Base-by-base conservation (phyloP, 78 protist species). In the Dictyostelium brefeldianum region DNA sequence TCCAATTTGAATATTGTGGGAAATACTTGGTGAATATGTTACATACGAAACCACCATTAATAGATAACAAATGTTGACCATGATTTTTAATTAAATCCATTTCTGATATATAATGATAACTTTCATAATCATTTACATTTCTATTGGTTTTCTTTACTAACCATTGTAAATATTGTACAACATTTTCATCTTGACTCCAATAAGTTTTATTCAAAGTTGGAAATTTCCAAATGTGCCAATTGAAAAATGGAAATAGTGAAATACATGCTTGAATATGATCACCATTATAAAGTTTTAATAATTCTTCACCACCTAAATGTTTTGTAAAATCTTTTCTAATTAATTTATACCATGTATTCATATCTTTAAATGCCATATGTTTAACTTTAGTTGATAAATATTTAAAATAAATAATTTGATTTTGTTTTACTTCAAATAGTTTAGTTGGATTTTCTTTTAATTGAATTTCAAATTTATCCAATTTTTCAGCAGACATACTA, bases 231-330 rank as follows among this genome's bases (percentile, higher is more conserved):
- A 8, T 2, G 20, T 50, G 4, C 79, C 71, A 77, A 0, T 46
- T 5, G 1, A 41, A 3, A 6, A 67, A 25, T 20, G 93, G 85
- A 27, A 12, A 29, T 3, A 22, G 20, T 14, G 74, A 51, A 8
- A 83, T 46, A 0, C 77, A 31, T 0, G 93, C 93, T 46, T 64
- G 18, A 9, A 87, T 65, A 64, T 87, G 79, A 43, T 87, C 93
- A n/a, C 65, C 84, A 41, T 48, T 31, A 56, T 77, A 74, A 3
- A 5, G 5, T 18, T 59, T 43, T 1, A 87, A 47, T 12, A 87
- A 6, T 7, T 25, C 31, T 3, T 20, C 11, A 8, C 93, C 93
- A 29, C 36, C 5, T 3, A 36, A 3, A 18, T 87, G 25, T 4
- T 14, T 8, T 0, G n/a, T 11, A 31, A 87, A 47, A 20, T 87